These are phyloP conservation scores for Rugonectria rugulosa DNA, from an alignment of 2,329 filamentous ascomycete genomes.

Conservation along the genomic window DNA sequence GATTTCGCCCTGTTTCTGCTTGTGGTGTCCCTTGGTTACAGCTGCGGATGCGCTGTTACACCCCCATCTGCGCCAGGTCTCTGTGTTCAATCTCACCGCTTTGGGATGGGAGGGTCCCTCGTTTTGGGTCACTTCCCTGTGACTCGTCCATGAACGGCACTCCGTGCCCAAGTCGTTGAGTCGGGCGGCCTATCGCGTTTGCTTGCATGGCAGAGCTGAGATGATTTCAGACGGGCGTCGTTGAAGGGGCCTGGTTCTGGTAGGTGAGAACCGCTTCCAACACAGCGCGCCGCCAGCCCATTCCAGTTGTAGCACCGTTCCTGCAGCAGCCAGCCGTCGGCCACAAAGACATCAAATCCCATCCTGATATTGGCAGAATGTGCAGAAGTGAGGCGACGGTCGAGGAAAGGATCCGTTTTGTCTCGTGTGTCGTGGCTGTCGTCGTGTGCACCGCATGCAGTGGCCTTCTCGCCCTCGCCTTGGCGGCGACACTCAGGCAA, in stretches of 20 bases:
- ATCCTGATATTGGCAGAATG: not conserved
- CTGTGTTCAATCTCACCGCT: conserved; percentile 14
- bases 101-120: not conserved
- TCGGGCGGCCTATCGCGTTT: conserved; percentile 13
- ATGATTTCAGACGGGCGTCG: not conserved
- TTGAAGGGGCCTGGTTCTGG: not conserved
- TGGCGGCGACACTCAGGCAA: conserved; percentile 29
- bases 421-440: conserved; percentile 16
- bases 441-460: conserved; percentile 11
- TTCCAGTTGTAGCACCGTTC: not conserved
- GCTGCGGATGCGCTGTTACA: conserved; percentile 17
- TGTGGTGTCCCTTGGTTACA: not conserved
- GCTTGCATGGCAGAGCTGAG: conserved; percentile 2
- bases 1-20: conserved; percentile 18
- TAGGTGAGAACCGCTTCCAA: not conserved
- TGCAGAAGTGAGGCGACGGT: conserved; percentile 21
- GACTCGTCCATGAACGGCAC: not conserved
- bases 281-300: not conserved
- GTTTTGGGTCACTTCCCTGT: not conserved
- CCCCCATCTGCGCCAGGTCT: conserved; percentile 5
- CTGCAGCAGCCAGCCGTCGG: not conserved
- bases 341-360: not conserved
- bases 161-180: conserved; percentile 6
- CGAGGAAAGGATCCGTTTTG: conserved; percentile 14
- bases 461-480: conserved; percentile 6